Conservation (phyloP, 2,329 filamentous ascomycete genomes). For the Microdochium paspali region DNA sequence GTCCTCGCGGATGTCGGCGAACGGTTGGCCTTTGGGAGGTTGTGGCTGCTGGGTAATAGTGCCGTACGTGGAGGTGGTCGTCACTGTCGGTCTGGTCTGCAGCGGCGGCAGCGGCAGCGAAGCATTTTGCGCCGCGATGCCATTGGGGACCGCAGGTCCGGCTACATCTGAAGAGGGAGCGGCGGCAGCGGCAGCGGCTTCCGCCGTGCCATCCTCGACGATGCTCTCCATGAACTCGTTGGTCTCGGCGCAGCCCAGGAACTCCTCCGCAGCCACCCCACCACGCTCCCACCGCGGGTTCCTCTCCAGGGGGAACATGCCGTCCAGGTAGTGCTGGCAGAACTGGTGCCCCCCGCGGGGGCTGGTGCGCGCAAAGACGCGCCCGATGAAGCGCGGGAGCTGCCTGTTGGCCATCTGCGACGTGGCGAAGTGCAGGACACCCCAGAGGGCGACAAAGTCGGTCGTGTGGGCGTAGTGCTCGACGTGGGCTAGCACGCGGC, state of each 20-base stretch:
- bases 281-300: too few species aligned
- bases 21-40: not conserved
- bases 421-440: conserved; percentile 58
- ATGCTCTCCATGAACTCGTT: conserved; percentile 54
- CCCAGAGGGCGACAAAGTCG: conserved; percentile 68
- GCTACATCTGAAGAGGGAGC: too few species aligned
- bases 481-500: conserved; percentile 58
- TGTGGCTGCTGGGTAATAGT: not conserved
- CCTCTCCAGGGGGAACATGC: conserved; percentile 45
- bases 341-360: conserved; percentile 47
- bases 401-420: conserved; percentile 21
- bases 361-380: conserved; percentile 46
- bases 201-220: conserved; percentile 31
- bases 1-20: not conserved
- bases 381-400: conserved; percentile 47
- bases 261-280: conserved; percentile 20
- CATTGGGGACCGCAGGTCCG: too few species aligned
- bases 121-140: too few species aligned
- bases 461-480: conserved; percentile 71
- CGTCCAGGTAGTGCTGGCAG: conserved; percentile 51
- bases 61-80: not conserved
- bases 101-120: too few species aligned
- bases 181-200: too few species aligned
- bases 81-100: not conserved
- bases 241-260: conserved; percentile 32